Percentiles rank a stretch among this genome's conserved stretches.
Conservation (phyloP, 768 basidiomycete genomes). For the Kwoniella bestiolae region DNA sequence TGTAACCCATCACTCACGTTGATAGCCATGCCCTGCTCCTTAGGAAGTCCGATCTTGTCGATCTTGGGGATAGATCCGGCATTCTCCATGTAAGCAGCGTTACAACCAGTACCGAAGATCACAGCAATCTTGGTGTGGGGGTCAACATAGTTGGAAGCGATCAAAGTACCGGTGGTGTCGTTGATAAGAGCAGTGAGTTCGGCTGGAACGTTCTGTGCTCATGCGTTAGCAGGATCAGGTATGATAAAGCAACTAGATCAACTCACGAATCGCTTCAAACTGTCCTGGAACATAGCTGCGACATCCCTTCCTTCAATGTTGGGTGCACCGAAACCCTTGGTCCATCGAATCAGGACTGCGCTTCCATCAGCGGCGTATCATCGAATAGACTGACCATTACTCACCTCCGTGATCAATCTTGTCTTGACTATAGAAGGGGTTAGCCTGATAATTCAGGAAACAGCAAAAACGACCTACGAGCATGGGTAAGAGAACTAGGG, state of each 20-base stretch:
- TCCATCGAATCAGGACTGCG: slow-evolving; percentile 87
- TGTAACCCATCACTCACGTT: slow-evolving; percentile 73
- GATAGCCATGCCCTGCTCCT: slow-evolving; percentile 80
- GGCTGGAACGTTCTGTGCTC: slow-evolving; percentile 77
- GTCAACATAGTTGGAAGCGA: slow-evolving; percentile 95
- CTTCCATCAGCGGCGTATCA: slow-evolving; percentile 21
- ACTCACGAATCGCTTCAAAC: slow-evolving; percentile 76
- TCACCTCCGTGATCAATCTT: slow-evolving; percentile 82
- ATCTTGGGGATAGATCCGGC: slow-evolving; percentile 85
- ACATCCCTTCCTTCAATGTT: slow-evolving; percentile 93
- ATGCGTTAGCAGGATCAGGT: neutral
- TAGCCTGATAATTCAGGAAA: neutral
- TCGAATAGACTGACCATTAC: slow-evolving; percentile 5
- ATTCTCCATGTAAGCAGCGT: slow-evolving; percentile 97
- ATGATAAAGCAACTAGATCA: too few relatives aligned
- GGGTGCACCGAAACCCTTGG: slow-evolving; percentile 93
- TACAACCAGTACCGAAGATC: slow-evolving; percentile 98
- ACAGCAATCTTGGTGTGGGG: slow-evolving; percentile 87
- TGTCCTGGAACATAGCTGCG: slow-evolving; percentile 86
- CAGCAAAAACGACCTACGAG: slow-evolving; percentile 64
- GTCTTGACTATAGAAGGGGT: slow-evolving; percentile 68
- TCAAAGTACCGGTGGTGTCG: slow-evolving; percentile 96
- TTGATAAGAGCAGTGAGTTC: slow-evolving; percentile 87
- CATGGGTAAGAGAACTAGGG: slow-evolving; percentile 89
- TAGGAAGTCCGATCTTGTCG: slow-evolving; percentile 67